Evolutionary conservation across 257 asterid genomes (phyloP), one percentile per base, ranked within the genome.

Genomic region (Gynochthodes officinalis): DNA sequence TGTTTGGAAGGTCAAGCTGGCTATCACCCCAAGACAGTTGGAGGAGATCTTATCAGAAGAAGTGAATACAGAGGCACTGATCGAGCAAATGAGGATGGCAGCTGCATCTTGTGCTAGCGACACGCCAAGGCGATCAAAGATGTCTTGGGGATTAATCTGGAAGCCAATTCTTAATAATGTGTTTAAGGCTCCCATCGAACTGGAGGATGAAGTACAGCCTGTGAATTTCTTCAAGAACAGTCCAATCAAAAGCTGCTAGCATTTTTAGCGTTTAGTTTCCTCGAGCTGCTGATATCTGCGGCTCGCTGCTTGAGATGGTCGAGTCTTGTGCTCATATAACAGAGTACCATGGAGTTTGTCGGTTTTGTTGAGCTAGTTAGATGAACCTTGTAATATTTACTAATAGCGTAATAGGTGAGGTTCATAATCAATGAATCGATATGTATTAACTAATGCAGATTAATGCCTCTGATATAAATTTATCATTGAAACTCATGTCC

Each of bases 1-100:
- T 2, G 86, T 83, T 63, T 90, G 96, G 96, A 88, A 84, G 58
- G 92, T 90, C 80, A 90, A 86, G 69, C 67, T 90, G 72, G 86
- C 80, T 71, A 90, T 90, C 7, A 79, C 80, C 68, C 81, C 85
- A 0, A 79, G 67, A 53, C 85, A 84, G 44, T 57, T 89, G 77
- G 90, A 85, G 49, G 78, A 69, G 83, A 89, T 89, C 43, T 70
- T 89, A 8, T 78, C 91, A 7, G 92, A 87, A 75, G 87, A 81
- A 72, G 88, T 64, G 33, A 84, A 88, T 48, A 84, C 87, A 18
- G 92, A 86, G 73, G 94, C 88, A 3, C 70, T 89, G 84, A 86
- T 89, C 35, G 89, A 89, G 84, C 89, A 85, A 40, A 86, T 89
- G 92, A 89, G 96, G 68, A 74, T 78, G 57, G 93, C 85, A 57